Conservation (phyloP, 2,329 filamentous ascomycete species). For the Colletotrichum sp. region DNA sequence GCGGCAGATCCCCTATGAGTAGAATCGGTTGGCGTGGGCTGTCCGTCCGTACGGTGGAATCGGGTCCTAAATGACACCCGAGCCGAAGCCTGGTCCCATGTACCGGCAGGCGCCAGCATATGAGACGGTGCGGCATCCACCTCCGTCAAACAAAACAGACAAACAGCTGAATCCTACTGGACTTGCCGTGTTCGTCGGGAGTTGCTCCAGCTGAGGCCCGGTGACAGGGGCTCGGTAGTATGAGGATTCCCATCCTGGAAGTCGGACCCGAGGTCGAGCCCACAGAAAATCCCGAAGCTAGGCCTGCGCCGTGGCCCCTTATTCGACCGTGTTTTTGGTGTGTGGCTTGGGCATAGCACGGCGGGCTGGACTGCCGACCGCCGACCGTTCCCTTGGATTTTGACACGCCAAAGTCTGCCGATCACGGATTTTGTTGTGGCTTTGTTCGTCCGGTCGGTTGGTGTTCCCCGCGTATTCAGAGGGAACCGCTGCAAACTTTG, state of each 20-base stretch:
- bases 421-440: background rate
- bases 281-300: background rate
- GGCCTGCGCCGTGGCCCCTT: background rate
- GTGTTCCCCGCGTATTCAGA: background rate
- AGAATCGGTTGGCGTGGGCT: background rate
- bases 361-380: background rate
- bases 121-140: background rate
- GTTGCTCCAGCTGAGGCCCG: background rate
- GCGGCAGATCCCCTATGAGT: background rate
- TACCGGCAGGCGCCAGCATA: background rate
- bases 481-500: background rate
- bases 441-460: background rate
- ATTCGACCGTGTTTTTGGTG: background rate
- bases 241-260: background rate
- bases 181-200: background rate
- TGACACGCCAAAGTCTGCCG: background rate
- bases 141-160: background rate
- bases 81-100: background rate
- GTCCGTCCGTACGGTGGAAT: background rate
- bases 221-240: background rate
- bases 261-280: background rate
- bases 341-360: background rate
- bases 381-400: background rate
- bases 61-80: background rate
- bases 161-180: background rate